These are phyloP conservation scores for Taxawa tesnikishii DNA, from an alignment of 2,329 filamentous ascomycete species.

Conservation along the genomic window DNA sequence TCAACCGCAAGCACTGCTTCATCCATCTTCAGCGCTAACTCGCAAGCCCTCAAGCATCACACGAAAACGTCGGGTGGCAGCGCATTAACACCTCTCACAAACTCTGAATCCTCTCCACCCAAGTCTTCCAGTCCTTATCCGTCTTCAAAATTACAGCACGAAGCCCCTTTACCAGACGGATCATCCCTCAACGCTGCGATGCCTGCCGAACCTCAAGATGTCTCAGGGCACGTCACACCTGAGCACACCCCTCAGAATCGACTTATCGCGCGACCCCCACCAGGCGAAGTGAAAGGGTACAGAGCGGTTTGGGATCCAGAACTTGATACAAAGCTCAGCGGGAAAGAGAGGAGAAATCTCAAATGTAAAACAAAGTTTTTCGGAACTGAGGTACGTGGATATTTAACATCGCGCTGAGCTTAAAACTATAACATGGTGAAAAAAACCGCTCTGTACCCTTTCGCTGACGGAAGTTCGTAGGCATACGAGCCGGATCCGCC, in stretches of 20 bases:
- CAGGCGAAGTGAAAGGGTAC: conserved; percentile 43
- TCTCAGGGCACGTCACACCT: conserved; percentile 15
- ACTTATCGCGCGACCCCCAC: conserved; percentile 36
- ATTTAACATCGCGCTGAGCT: conserved; percentile 22
- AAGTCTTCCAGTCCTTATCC: conserved; percentile 41
- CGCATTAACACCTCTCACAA: conserved; percentile 53
- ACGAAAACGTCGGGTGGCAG: conserved; percentile 40
- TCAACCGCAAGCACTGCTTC: conserved; percentile 59
- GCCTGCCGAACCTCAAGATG: conserved; percentile 2
- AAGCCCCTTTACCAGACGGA: conserved; percentile 8
- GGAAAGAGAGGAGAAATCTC: conserved; percentile 30
- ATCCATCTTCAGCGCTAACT: conserved; percentile 53
- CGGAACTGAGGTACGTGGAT: conserved; percentile 28
- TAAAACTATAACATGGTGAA: conserved; percentile 19
- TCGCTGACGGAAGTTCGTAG: conserved; percentile 39
- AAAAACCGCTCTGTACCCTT: conserved; percentile 26
- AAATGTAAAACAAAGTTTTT: conserved; percentile 20
- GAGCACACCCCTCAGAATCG: conserved; percentile 29
- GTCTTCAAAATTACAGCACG: conserved; percentile 10
- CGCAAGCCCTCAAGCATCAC: conserved; percentile 41
- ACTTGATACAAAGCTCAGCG: conserved; percentile 44
- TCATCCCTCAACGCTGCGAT: background rate
- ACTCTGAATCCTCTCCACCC: conserved; percentile 51
- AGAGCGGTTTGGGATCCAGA: conserved; percentile 52
- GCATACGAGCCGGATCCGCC: conserved; percentile 53